Percentiles rank a stretch among this genome's conserved stretches.
Evolutionary conservation across 2,329 filamentous ascomycete genomes (phyloP).

Genomic region (Xylaria digitata): DNA sequence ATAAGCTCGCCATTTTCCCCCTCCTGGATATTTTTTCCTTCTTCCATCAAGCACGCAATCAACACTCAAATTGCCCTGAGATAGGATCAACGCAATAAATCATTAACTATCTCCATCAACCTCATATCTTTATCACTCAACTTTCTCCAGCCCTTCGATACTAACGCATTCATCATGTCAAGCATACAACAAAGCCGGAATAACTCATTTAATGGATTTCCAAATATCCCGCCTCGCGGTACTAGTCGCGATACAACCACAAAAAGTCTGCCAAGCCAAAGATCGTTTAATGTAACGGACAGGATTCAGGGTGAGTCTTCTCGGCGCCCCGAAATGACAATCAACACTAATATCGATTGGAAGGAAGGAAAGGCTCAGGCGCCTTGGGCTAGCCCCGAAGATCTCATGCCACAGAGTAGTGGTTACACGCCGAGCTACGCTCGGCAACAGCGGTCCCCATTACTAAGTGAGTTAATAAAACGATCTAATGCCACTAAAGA

Average conservation of each 20-base stretch:
- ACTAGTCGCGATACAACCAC: background rate
- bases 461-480: background rate
- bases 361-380: background rate
- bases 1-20: background rate
- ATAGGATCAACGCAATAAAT: background rate
- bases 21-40: background rate
- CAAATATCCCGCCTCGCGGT: background rate
- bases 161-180: background rate
- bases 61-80: background rate
- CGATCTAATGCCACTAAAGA: background rate
- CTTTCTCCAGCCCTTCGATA: background rate
- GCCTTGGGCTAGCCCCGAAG: background rate
- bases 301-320: background rate
- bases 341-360: background rate
- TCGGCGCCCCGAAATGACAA: background rate
- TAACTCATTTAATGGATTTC: background rate
- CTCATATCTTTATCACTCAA: background rate
- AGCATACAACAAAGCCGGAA: background rate
- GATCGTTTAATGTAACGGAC: background rate
- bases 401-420: background rate
- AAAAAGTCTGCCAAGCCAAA: background rate
- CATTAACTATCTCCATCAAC: background rate
- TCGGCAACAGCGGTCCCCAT: too few relatives aligned
- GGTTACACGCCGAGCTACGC: background rate
- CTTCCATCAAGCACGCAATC: background rate